Conservation (phyloP, 495 filamentous ascomycete species). For the Stereocaulon alpinum region DNA sequence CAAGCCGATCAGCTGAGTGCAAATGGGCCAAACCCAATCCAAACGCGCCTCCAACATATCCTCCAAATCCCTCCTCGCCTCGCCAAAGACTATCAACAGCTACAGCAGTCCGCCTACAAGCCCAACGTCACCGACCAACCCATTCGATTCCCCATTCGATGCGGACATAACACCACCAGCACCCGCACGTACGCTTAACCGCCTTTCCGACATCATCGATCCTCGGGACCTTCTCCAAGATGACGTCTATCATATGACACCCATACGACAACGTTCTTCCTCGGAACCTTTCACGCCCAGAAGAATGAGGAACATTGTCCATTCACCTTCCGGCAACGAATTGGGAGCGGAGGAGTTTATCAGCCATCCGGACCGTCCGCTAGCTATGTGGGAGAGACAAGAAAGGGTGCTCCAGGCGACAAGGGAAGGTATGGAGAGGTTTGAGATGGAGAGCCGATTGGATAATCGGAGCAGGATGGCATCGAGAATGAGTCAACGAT, state of each 20-base stretch:
- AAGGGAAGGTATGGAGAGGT: slow-evolving; percentile 8
- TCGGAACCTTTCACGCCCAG: background rate
- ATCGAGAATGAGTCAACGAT: background rate
- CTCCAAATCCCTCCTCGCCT: slow-evolving; percentile 7
- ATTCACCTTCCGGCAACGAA: slow-evolving; percentile 26
- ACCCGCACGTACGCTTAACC: slow-evolving; percentile 20
- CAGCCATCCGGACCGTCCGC: slow-evolving; percentile 23
- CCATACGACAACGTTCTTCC: background rate
- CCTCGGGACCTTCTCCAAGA: slow-evolving; percentile 22
- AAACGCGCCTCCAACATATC: slow-evolving; percentile 6
- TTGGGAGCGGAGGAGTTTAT: slow-evolving; percentile 22
- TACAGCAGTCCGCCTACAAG: background rate
- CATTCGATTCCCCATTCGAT: slow-evolving; percentile 2
- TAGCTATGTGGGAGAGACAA: slow-evolving; percentile 29
- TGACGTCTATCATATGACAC: background rate
- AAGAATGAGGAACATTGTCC: slow-evolving; percentile 13
- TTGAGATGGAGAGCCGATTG: slow-evolving; percentile 8
- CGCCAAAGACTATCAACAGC: background rate
- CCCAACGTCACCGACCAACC: background rate
- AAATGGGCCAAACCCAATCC: slow-evolving; percentile 13
- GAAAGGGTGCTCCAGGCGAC: slow-evolving; percentile 12
- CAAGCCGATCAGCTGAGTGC: background rate
- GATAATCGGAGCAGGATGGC: background rate
- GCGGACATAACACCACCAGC: slow-evolving; percentile 21
- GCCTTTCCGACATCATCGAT: slow-evolving; percentile 28